Evolutionary conservation across 1,284 basidiomycete species (phyloP), one percentile per base, ranked within the genome.

Genomic region (Wallemia ichthyophaga): DNA sequence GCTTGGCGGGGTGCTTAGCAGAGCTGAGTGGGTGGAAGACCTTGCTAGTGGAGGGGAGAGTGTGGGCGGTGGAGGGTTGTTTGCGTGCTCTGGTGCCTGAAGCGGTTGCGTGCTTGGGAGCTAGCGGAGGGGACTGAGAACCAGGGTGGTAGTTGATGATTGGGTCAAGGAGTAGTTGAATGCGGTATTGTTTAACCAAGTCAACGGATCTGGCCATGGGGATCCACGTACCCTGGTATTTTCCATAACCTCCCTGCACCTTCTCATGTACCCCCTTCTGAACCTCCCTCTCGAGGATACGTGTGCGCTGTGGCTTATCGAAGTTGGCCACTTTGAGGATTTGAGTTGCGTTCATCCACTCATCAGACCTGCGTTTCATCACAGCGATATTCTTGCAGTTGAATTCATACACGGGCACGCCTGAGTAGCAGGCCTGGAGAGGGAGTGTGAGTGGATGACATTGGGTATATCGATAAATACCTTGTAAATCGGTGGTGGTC

Each of bases 181-280:
- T 91, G 64, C 88, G 87, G 72, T 96, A 98, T 68, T 94, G 88
- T 65, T 81, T 85, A 26, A 87, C 84, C 17, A 99, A 75, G 27
- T 74, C 74, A 58, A 96, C 73, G 2, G 91, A 91, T 61, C 88
- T 76, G 60, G 94, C 88, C 62, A 94, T 81, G 23, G 94, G 94
- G 63, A 99, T 92, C 94, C 94, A 99, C 32, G 94, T 99, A 21
- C 94, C 94, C 76, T 99, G 94, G 70, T 96, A 98, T 72, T 98
- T 99, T 64, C 94, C 94, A 71, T 98, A 99, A 0, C 94, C 94
- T 31, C 94, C 94, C 70, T 99, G 94, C 0, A 99, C 89, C 71
- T 99, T 99, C 72, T 98, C 94, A 70, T 99, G 94, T 64, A 88
- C 84, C 25, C 91, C 94, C 71, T 96, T 96, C 70, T 99, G 94